Evolutionary conservation across 164 flowering plant genomes (phyloP).

Genomic region (Sextonia rubra): DNA sequence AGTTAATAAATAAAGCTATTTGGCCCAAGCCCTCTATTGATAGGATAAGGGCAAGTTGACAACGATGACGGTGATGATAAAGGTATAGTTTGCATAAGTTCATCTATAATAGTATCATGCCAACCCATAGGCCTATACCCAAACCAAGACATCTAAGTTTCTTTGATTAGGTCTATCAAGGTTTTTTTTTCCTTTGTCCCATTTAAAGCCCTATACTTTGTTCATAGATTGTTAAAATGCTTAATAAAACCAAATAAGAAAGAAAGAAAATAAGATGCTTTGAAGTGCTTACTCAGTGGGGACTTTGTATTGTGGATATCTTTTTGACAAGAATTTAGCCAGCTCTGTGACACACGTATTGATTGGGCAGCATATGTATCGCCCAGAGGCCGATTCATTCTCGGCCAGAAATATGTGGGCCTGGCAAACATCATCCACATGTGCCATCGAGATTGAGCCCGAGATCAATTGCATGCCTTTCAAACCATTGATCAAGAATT

Average conservation of each 20-base stretch:
- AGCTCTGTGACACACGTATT: constrained; percentile 64
- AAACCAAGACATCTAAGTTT: too few species aligned
- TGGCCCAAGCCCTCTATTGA: too few species aligned
- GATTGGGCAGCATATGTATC: constrained; percentile 59
- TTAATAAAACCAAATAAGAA: neutral
- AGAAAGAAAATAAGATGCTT: neutral
- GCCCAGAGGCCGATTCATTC: constrained; percentile 67
- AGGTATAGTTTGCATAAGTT: too few species aligned
- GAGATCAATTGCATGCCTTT: constrained; percentile 68
- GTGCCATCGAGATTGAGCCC: constrained; percentile 66
- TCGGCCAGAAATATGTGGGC: constrained; percentile 73
- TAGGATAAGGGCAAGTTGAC: too few species aligned
- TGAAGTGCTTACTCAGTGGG: constrained; percentile 33
- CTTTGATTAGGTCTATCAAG: too few species aligned
- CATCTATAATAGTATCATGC: too few species aligned
- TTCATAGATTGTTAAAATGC: too few species aligned
- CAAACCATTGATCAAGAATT: constrained; percentile 38
- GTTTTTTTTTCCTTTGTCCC: too few species aligned
- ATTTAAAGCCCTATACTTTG: too few species aligned
- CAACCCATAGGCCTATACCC: too few species aligned
- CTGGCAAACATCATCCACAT: constrained; percentile 65
- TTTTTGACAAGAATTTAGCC: constrained; percentile 50
- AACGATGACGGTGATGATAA: too few species aligned
- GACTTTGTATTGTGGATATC: constrained; percentile 58
- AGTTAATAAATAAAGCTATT: too few species aligned